Percentiles rank a stretch among this genome's conserved stretches.
These are phyloP conservation scores for Pholiota conissans DNA, from an alignment of 768 basidiomycete genomes.

Conservation along the genomic window DNA sequence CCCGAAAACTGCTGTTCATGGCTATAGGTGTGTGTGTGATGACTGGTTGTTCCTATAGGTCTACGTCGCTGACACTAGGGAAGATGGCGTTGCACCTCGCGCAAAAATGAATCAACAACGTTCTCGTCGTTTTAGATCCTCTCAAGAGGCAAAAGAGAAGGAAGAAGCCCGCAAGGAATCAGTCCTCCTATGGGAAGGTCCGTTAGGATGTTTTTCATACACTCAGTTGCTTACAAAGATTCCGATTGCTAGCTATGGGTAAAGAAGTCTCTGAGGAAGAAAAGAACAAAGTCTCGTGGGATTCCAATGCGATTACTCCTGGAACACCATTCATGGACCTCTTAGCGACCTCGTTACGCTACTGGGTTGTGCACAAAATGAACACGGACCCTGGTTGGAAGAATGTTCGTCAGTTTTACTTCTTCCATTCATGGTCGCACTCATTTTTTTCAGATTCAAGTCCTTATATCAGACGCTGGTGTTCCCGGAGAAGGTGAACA, in stretches of 20 bases:
- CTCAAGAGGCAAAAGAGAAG: slow-evolving; percentile 94
- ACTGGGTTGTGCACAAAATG: slow-evolving; percentile 96
- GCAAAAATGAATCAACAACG: slow-evolving; percentile 99
- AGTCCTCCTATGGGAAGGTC: slow-evolving; percentile 84
- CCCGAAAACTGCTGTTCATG: slow-evolving; percentile 95
- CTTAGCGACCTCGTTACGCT: slow-evolving; percentile 82
- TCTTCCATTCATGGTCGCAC: background rate
- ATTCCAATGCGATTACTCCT: slow-evolving; percentile 98
- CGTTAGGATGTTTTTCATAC: slow-evolving; percentile 15
- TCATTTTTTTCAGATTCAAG: slow-evolving; percentile 67
- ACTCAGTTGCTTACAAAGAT: slow-evolving; percentile 1
- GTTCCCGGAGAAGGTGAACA: slow-evolving; percentile 99
- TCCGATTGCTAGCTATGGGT: slow-evolving; percentile 76
- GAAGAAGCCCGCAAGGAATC: slow-evolving; percentile 85
- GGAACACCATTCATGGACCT: slow-evolving; percentile 99
- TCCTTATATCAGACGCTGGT: slow-evolving; percentile 94
- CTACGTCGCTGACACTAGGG: slow-evolving; percentile 17
- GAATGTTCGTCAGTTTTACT: slow-evolving; percentile 49
- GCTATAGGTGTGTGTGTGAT: slow-evolving; percentile 84
- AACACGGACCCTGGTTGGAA: slow-evolving; percentile 97
- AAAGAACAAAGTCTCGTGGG: slow-evolving; percentile 86
- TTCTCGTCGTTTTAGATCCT: slow-evolving; percentile 90
- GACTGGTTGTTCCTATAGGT: slow-evolving; percentile 93
- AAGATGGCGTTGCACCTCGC: slow-evolving; percentile 95
- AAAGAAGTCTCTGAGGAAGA: slow-evolving; percentile 81